Conservation (phyloP, 352 stramenopile species). For the Phytophthora citrophthora region DNA sequence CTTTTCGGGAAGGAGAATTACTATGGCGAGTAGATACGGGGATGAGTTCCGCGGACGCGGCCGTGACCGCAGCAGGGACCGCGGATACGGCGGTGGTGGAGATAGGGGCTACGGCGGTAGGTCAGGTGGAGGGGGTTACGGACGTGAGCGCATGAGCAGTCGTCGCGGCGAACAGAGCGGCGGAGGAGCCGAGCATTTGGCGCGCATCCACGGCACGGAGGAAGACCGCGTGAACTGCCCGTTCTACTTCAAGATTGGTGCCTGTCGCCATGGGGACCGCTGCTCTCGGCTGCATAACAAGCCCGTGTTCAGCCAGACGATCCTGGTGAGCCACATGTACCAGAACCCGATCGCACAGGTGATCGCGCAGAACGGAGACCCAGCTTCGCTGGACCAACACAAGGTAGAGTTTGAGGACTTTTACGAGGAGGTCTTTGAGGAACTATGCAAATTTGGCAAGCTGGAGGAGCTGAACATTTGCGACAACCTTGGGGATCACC, state of each 20-base stretch:
- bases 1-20: slow-evolving; percentile 26
- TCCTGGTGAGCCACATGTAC: slow-evolving; percentile 99
- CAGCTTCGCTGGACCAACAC: slow-evolving; percentile 83
- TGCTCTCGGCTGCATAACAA: slow-evolving; percentile 99
- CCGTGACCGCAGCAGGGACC: slow-evolving; percentile 78
- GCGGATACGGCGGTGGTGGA: slow-evolving; percentile 49
- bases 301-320: slow-evolving; percentile 98
- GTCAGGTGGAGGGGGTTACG: slow-evolving; percentile 51
- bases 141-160: slow-evolving; percentile 59
- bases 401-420: slow-evolving; percentile 97
- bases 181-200: slow-evolving; percentile 94
- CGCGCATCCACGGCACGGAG: slow-evolving; percentile 98
- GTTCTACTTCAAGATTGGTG: slow-evolving; percentile 99
- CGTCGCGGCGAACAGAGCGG: slow-evolving; percentile 72
- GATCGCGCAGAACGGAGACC: slow-evolving; percentile 89
- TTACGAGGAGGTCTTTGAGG: slow-evolving; percentile 98
- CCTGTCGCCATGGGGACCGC: slow-evolving; percentile 98
- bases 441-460: slow-evolving; percentile 98
- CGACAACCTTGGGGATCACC: slow-evolving; percentile 99
- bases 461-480: slow-evolving; percentile 99
- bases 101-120: slow-evolving; percentile 48
- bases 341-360: slow-evolving; percentile 94
- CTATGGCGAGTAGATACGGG: slow-evolving; percentile 76
- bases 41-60: slow-evolving; percentile 70
- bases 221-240: slow-evolving; percentile 98